Percentiles rank a stretch among this genome's conserved stretches.
Conservation (phyloP, 352 stramenopile genomes). For the Phytophthora uliginosa region DNA sequence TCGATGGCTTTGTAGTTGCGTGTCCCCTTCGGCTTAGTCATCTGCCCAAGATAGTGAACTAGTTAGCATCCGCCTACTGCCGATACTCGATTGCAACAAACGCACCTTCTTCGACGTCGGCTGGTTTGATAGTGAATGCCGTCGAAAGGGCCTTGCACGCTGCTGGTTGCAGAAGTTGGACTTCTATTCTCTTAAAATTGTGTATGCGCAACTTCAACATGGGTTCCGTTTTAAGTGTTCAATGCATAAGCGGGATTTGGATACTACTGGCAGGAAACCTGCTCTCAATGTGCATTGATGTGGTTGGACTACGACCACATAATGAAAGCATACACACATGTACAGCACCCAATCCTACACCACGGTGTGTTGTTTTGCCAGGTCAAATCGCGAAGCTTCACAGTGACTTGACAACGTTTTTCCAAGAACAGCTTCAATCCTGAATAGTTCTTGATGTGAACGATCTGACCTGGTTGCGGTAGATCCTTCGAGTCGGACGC, state of each 20-base stretch:
- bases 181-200: no score
- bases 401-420: conserved; percentile 1
- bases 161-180: not conserved
- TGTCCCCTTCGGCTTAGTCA: not conserved
- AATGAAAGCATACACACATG: no score
- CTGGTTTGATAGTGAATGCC: not conserved
- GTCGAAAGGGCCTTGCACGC: not conserved
- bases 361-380: not conserved
- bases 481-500: not conserved
- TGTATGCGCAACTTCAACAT: not conserved
- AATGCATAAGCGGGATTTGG: not conserved
- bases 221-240: not conserved
- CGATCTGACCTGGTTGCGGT: conserved; percentile 1
- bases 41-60: not conserved
- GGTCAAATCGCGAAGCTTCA: not conserved
- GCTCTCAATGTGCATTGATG: not conserved
- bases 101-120: not conserved
- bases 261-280: no score
- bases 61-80: not conserved
- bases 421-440: conserved; percentile 1
- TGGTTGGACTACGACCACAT: no score
- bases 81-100: no score
- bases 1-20: not conserved
- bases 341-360: not conserved
- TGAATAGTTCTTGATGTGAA: conserved; percentile 2